Evolutionary conservation across 2,329 filamentous ascomycete genomes (phyloP), one percentile per base, ranked within the genome.

Genomic region (Pyrenophora graminea): DNA sequence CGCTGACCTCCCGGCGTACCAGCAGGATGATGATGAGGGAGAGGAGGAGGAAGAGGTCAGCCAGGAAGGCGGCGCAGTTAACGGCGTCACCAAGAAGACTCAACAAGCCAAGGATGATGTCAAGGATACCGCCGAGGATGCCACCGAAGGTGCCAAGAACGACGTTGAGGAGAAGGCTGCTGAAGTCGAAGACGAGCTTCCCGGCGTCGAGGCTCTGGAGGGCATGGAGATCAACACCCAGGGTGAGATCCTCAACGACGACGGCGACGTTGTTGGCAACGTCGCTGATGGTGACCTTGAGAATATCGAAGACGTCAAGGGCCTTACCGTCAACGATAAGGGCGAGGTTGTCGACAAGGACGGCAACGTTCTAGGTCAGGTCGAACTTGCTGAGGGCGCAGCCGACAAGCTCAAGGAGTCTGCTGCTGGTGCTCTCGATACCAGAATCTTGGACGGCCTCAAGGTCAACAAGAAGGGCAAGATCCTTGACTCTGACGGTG

Each of bases 391-490:
- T 40, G 77, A 80, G 45, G 77, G 77, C 53, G 73, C 77, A 56
- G 72, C 75, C 44, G 77, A 80, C 56, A 77, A 76, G 63, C 74
- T 79, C 51, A 72, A 75, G 56, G 75, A 76, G 45, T 61, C 70
- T 31, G 69, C 72, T 21, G 61, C 69, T 34, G 64, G 71, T 25
- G 68, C 71, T 47, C 71, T 79, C 37, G 77, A 79, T 56, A 66
- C 78, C 37, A 72, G 77, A 48, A 80, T 80, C 62, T 62, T 81
- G 40, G 72, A 82, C 63, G 77, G 80, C 61, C 73, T 79, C 46
- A 82, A 81, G 68, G 76, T 83, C 69, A 83, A 82, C 72, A 82
- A 82, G 74, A 82, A 82, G 73, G 78, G 78, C 69, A 78, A 79
- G 69, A 71, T 81, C 45, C 74, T 81, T 39, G 76, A 80, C 52